A percentile compares a stretch with the other conserved stretches of the same genome.
These are phyloP conservation scores for Zea luxurians DNA, from an alignment of 176 grass and related monocot species.

Conservation along the genomic window DNA sequence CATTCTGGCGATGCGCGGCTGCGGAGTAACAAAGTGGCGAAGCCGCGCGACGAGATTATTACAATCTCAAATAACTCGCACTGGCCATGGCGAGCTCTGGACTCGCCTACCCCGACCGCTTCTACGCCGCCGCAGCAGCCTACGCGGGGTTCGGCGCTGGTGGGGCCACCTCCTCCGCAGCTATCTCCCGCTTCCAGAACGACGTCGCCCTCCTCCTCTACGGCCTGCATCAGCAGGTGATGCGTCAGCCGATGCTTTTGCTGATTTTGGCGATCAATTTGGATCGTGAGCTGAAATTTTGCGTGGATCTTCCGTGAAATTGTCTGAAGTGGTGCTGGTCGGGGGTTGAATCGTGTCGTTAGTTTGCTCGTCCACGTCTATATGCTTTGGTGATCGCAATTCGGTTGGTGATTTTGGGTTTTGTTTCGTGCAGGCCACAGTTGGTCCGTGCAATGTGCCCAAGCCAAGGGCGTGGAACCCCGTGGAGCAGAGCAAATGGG, in stretches of 20 bases:
- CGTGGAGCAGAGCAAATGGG: slow-evolving; percentile 96
- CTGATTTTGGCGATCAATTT: slow-evolving; percentile 8
- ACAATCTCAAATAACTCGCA: too few species aligned
- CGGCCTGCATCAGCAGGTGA: slow-evolving; percentile 86
- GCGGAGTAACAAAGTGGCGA: too few species aligned
- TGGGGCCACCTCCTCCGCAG: slow-evolving; percentile 30
- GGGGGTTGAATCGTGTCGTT: slow-evolving; percentile 1
- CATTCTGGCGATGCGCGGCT: too few species aligned
- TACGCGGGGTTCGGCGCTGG: slow-evolving; percentile 66
- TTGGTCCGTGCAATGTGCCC: slow-evolving; percentile 76
- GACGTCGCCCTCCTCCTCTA: slow-evolving; percentile 93
- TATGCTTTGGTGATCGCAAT: slow-evolving; percentile 22
- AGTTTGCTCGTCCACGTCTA: background rate
- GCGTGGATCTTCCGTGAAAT: slow-evolving; percentile 40
- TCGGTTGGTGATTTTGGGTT: slow-evolving; percentile 15
- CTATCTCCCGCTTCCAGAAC: slow-evolving; percentile 79
- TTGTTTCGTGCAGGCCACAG: slow-evolving; percentile 59
- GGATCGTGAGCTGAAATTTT: background rate
- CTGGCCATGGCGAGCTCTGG: slow-evolving; percentile 87
- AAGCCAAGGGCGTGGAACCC: slow-evolving; percentile 90
- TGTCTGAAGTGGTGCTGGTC: background rate
- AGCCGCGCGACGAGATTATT: too few species aligned
- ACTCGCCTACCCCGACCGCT: slow-evolving; percentile 90
- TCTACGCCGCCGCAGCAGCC: slow-evolving; percentile 81
- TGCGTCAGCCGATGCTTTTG: background rate